Evolutionary conservation across 2,329 filamentous ascomycete species (phyloP).

Genomic region (Cercospora zeae-maydis): DNA sequence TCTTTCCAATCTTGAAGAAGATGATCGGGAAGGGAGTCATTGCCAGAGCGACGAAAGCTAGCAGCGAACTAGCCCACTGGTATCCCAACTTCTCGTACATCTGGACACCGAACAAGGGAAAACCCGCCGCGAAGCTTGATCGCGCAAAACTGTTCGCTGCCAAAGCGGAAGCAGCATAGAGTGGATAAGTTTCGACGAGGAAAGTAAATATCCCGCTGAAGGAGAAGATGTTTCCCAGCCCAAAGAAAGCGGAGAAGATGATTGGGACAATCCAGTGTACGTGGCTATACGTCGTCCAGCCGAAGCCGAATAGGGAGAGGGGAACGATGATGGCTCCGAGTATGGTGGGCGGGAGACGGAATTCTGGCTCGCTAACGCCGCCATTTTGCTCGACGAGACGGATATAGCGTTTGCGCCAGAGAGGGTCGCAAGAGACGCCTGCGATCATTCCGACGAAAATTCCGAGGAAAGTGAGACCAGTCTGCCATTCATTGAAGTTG

Average conservation of each 20-base stretch:
- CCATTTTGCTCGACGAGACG: slow-evolving; percentile 55
- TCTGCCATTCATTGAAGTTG: slow-evolving; percentile 73
- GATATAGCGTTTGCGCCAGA: slow-evolving; percentile 59
- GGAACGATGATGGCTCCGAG: slow-evolving; percentile 73
- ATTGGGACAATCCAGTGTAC: slow-evolving; percentile 44
- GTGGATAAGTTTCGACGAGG: slow-evolving; percentile 39
- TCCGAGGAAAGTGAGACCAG: slow-evolving; percentile 71
- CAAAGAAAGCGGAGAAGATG: slow-evolving; percentile 48
- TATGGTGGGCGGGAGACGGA: slow-evolving; percentile 67
- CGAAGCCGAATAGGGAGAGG: slow-evolving; percentile 63
- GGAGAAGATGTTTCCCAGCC: slow-evolving; percentile 39
- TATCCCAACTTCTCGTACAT: slow-evolving; percentile 49
- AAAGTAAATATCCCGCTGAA: slow-evolving; percentile 22
- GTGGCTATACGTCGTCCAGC: slow-evolving; percentile 24
- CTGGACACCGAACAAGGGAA: slow-evolving; percentile 49
- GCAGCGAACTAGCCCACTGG: slow-evolving; percentile 49
- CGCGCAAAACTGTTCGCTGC: slow-evolving; percentile 51
- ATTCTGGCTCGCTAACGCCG: slow-evolving; percentile 76
- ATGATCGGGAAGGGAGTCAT: slow-evolving; percentile 6
- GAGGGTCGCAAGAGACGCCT: slow-evolving; percentile 59
- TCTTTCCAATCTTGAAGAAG: slow-evolving; percentile 5
- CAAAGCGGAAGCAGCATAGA: slow-evolving; percentile 50
- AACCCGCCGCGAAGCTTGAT: slow-evolving; percentile 34
- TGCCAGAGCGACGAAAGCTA: slow-evolving; percentile 26
- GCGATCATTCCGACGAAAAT: slow-evolving; percentile 65